Conservation (phyloP, 1,139 yeast genomes). For the Hansenula sp. region DNA sequence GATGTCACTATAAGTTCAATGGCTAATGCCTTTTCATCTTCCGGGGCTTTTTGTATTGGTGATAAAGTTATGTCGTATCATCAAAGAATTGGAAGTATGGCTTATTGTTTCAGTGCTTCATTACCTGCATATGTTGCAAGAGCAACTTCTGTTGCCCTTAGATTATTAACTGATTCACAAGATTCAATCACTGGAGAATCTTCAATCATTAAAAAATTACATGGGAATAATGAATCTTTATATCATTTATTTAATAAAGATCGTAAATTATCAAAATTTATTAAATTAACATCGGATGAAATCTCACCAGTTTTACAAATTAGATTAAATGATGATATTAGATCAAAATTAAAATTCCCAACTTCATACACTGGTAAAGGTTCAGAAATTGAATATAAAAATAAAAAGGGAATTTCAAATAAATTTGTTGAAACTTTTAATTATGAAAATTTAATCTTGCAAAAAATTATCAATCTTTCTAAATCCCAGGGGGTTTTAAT, state of each 20-base stretch:
- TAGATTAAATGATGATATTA: slow-evolving; percentile 39
- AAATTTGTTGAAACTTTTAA: slow-evolving; percentile 42
- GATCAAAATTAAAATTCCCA: slow-evolving; percentile 20
- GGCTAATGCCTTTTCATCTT: slow-evolving; percentile 79
- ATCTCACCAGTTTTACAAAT: slow-evolving; percentile 70
- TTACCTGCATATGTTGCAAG: slow-evolving; percentile 89
- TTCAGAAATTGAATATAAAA: slow-evolving; percentile 22
- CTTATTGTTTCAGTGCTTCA: slow-evolving; percentile 92
- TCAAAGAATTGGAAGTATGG: slow-evolving; percentile 85
- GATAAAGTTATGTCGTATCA: slow-evolving; percentile 80
- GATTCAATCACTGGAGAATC: slow-evolving; percentile 25
- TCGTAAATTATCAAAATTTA: slow-evolving; percentile 28
- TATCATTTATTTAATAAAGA: slow-evolving; percentile 33
- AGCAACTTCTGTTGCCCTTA: slow-evolving; percentile 61
- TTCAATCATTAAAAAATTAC: slow-evolving; percentile 30
- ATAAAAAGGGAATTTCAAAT: slow-evolving; percentile 26
- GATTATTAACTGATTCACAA: slow-evolving; percentile 33
- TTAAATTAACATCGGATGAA: slow-evolving; percentile 54
- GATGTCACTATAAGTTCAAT: slow-evolving; percentile 87
- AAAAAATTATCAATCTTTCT: slow-evolving; percentile 54
- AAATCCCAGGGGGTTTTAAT: slow-evolving; percentile 54
- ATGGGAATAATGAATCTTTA: slow-evolving; percentile 32
- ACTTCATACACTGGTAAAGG: slow-evolving; percentile 19
- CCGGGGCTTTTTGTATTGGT: slow-evolving; percentile 96
- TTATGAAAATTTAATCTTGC: slow-evolving; percentile 59